Percentiles rank a stretch among this genome's conserved stretches.
Evolutionary conservation across 352 stramenopile genomes (phyloP).

Genomic region (Nothophytophthora sp.): DNA sequence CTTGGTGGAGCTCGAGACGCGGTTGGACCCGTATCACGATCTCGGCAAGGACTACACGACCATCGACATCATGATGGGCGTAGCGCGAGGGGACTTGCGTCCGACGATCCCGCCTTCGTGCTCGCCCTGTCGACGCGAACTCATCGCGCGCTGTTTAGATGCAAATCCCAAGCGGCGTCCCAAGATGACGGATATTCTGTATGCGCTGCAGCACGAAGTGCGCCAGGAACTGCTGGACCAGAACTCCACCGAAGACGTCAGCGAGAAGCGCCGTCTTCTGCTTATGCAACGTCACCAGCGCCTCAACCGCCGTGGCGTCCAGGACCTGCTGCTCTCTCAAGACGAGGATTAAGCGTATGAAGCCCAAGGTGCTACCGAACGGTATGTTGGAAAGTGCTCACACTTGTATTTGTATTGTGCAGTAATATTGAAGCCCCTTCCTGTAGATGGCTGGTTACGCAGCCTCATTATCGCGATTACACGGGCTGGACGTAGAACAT

Average conservation of each 20-base stretch:
- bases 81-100: slow-evolving; percentile 56
- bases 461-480: background rate
- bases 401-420: too few relatives aligned
- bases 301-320: slow-evolving; percentile 69
- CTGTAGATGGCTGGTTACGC: too few relatives aligned
- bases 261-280: slow-evolving; percentile 64
- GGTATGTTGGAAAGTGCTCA: too few relatives aligned
- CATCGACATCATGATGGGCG: slow-evolving; percentile 84
- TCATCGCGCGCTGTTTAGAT: slow-evolving; percentile 71
- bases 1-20: slow-evolving; percentile 80
- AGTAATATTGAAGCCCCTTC: too few relatives aligned
- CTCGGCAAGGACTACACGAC: slow-evolving; percentile 53
- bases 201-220: slow-evolving; percentile 71
- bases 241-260: slow-evolving; percentile 59
- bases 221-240: slow-evolving; percentile 74
- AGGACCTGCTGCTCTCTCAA: slow-evolving; percentile 46
- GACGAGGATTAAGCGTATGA: slow-evolving; percentile 18
- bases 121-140: slow-evolving; percentile 50
- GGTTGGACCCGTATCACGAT: slow-evolving; percentile 74
- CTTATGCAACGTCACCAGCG: slow-evolving; percentile 79
- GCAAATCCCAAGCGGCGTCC: slow-evolving; percentile 53
- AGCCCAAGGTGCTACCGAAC: background rate
- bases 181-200: slow-evolving; percentile 81
- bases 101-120: slow-evolving; percentile 70
- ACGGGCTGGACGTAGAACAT: slow-evolving; percentile 56